Conservation (phyloP, 2,329 filamentous ascomycete species). For the Colletotrichum melonis region DNA sequence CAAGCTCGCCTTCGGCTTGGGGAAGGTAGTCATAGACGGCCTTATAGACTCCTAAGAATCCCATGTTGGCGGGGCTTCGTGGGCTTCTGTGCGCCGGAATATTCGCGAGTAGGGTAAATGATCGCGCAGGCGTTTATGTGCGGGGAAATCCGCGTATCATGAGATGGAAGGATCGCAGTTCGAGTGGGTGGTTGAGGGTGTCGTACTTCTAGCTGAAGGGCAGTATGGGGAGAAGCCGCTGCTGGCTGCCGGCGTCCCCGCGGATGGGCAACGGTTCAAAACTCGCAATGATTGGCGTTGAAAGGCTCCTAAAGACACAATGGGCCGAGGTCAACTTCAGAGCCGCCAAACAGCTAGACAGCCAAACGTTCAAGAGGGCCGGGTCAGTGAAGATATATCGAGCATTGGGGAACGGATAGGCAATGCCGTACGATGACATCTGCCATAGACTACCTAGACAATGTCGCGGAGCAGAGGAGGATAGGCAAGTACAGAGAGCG, state of each 20-base stretch:
- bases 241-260: slow-evolving; percentile 22
- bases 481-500: not conserved
- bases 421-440: not conserved
- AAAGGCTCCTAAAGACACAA: not conserved
- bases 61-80: slow-evolving; percentile 66
- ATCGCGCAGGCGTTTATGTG: not conserved
- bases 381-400: not conserved
- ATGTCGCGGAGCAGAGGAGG: not conserved
- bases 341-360: not conserved
- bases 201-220: not conserved
- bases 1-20: slow-evolving; percentile 86
- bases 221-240: slow-evolving; percentile 2
- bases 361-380: not conserved
- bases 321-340: not conserved
- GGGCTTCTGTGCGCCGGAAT: no score
- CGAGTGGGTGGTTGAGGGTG: not conserved
- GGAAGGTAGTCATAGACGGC: slow-evolving; percentile 94
- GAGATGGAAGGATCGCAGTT: not conserved
- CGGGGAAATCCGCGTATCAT: slow-evolving; percentile 4
- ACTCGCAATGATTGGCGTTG: not conserved
- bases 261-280: not conserved
- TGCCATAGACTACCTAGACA: not conserved
- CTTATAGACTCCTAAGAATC: slow-evolving; percentile 90
- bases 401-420: not conserved
- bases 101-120: not conserved